Evolutionary conservation across 2,329 filamentous ascomycete genomes (phyloP).

Genomic region (Zelopaecilomyces penicillatus): DNA sequence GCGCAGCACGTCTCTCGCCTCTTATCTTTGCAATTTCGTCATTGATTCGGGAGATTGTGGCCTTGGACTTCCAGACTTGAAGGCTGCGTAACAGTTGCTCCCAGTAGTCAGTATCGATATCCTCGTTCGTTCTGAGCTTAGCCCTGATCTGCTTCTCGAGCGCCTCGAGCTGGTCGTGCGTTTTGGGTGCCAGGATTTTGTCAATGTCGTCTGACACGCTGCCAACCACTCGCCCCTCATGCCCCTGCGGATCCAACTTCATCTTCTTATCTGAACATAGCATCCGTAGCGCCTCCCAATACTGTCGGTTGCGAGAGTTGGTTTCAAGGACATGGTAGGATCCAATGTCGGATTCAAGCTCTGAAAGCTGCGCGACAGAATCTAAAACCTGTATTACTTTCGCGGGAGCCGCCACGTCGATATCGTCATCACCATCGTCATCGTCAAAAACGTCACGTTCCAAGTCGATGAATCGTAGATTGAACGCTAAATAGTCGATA

Average conservation of each 20-base stretch:
- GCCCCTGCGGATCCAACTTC: constrained; percentile 51
- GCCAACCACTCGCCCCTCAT: constrained; percentile 65
- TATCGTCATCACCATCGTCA: constrained; percentile 61
- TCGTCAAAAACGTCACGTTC: constrained; percentile 83
- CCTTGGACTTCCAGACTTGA: constrained; percentile 84
- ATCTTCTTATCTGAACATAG: constrained; percentile 71
- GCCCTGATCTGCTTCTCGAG: constrained; percentile 79
- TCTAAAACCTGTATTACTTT: constrained; percentile 69
- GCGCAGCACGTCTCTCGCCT: constrained; percentile 54
- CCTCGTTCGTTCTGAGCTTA: constrained; percentile 81
- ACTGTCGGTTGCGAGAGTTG: constrained; percentile 69
- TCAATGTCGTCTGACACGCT: constrained; percentile 86
- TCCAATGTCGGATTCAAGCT: constrained; percentile 73
- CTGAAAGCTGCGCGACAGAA: constrained; percentile 52
- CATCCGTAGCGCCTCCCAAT: constrained; percentile 84
- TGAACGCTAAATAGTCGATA: constrained; percentile 90
- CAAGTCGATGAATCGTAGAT: constrained; percentile 76
- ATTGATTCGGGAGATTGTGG: constrained; percentile 70
- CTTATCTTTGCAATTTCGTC: constrained; percentile 66
- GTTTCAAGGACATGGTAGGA: constrained; percentile 77
- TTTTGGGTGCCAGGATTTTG: constrained; percentile 75
- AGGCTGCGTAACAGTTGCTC: constrained; percentile 81
- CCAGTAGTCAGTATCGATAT: constrained; percentile 97
- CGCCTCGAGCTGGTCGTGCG: constrained; percentile 74
- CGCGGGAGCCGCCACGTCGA: constrained; percentile 72